phyloP scores from a whole-genome alignment of 2,329 filamentous ascomycete genomes.

The Leptosphaerulina australis region DNA sequence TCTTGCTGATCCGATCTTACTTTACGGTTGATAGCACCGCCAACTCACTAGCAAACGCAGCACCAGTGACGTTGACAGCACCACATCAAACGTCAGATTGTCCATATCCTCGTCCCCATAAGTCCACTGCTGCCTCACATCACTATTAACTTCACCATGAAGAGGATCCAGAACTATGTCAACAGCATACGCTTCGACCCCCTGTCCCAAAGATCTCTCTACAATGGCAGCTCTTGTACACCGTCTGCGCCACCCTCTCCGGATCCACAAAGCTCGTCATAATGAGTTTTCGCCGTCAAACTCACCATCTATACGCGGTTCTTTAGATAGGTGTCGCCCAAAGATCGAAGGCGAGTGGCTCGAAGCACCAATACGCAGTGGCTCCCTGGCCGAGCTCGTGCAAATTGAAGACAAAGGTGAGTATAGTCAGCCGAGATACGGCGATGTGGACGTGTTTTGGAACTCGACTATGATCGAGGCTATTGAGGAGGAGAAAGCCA shows the following conservation, averaged over 20 bases:
- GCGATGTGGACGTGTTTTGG: slow-evolving; percentile 22
- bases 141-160: not conserved
- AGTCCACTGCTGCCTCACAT: not conserved
- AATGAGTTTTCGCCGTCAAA: not conserved
- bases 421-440: slow-evolving; percentile 19
- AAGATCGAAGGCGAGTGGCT: slow-evolving; percentile 6
- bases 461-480: slow-evolving; percentile 30
- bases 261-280: slow-evolving; percentile 4
- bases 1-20: not conserved
- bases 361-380: slow-evolving; percentile 6
- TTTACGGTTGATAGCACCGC: not conserved
- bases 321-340: not conserved
- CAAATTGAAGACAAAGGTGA: slow-evolving; percentile 24
- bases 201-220: not conserved
- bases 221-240: slow-evolving; percentile 20
- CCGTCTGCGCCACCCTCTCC: slow-evolving; percentile 22
- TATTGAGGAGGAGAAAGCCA: slow-evolving; percentile 6
- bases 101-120: not conserved
- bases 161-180: not conserved
- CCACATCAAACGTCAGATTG: slow-evolving; percentile 7
- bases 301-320: not conserved
- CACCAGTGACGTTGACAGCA: slow-evolving; percentile 12
- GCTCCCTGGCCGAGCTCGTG: slow-evolving; percentile 10
- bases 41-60: slow-evolving; percentile 24
- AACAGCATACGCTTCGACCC: not conserved